Evolutionary conservation across 2,329 filamentous ascomycete species (phyloP).

Genomic region (Dichotomopilus funicola): DNA sequence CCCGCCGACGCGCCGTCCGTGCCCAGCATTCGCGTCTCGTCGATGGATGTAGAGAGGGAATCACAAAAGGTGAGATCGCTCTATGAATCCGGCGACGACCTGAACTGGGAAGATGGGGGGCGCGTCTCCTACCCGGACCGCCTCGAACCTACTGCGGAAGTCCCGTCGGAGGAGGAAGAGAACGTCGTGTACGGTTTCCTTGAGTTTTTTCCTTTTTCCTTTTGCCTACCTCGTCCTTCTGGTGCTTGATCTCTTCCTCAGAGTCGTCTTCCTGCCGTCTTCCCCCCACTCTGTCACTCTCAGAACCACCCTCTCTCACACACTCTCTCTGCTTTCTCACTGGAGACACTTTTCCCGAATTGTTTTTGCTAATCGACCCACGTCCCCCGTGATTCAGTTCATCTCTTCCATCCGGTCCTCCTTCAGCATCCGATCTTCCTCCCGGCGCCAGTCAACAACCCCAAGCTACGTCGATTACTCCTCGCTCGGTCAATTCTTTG

Average conservation of each 20-base stretch:
- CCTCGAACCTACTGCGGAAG: constrained; percentile 44
- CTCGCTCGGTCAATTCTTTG: constrained; percentile 39
- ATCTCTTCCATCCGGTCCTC: constrained; percentile 16
- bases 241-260: background rate
- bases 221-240: background rate
- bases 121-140: constrained; percentile 42
- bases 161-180: constrained; percentile 46
- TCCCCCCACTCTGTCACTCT: too few species aligned
- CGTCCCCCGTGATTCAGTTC: constrained; percentile 3
- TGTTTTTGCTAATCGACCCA: constrained; percentile 8
- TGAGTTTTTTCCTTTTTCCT: constrained; percentile 31
- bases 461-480: constrained; percentile 31
- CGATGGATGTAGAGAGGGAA: constrained; percentile 53
- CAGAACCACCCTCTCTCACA: too few species aligned
- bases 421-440: constrained; percentile 14
- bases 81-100: constrained; percentile 51
- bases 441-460: constrained; percentile 27
- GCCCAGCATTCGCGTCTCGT: constrained; percentile 47
- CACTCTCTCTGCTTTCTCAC: too few species aligned
- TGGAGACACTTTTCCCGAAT: background rate
- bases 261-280: background rate
- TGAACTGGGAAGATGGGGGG: constrained; percentile 48
- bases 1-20: constrained; percentile 21
- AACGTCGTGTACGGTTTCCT: constrained; percentile 51
- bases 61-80: constrained; percentile 63